Evolutionary conservation across 805 yeast species (phyloP).

Genomic region (Cyberlindnera xylosilytica): DNA sequence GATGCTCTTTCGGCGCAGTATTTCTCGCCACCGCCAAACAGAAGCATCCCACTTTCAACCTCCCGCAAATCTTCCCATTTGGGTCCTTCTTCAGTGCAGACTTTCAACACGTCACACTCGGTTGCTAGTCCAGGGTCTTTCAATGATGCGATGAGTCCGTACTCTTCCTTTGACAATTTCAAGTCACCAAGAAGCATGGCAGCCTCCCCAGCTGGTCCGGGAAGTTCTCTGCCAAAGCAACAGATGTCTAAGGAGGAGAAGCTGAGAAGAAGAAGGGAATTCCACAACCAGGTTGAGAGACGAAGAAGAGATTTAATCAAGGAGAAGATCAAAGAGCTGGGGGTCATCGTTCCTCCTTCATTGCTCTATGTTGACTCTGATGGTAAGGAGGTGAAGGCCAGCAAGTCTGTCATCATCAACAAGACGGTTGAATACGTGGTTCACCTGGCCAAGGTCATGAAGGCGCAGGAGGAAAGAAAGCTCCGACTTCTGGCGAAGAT

Average conservation of each 20-base stretch:
- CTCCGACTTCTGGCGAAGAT: constrained; percentile 39
- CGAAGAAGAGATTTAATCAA: constrained; percentile 88
- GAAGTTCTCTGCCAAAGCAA: constrained; percentile 29
- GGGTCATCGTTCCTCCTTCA: constrained; percentile 76
- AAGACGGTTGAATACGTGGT: constrained; percentile 78
- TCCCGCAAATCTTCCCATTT: constrained; percentile 8
- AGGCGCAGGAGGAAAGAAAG: constrained; percentile 49
- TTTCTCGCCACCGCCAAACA: constrained; percentile 25
- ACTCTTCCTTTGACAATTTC: constrained; percentile 27
- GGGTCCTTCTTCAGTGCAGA: constrained; percentile 9
- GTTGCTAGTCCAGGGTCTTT: constrained; percentile 18
- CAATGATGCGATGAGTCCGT: constrained; percentile 27
- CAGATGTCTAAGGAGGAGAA: constrained; percentile 61
- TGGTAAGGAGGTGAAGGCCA: constrained; percentile 71
- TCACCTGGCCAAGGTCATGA: constrained; percentile 59
- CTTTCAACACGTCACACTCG: constrained; percentile 10
- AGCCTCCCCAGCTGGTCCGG: constrained; percentile 28
- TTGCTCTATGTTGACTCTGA: constrained; percentile 41
- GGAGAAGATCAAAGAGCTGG: constrained; percentile 81
- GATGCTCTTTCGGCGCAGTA: constrained; percentile 20
- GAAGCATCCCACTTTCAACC: constrained; percentile 14
- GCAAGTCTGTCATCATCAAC: constrained; percentile 73
- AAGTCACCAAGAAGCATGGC: constrained; percentile 31
- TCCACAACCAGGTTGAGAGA: constrained; percentile 93
- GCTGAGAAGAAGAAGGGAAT: constrained; percentile 73